A percentile compares a stretch with the other conserved stretches of the same genome.
These are phyloP conservation scores for Coniochaeta sp. DNA, from an alignment of 2,329 filamentous ascomycete genomes.

Conservation along the genomic window DNA sequence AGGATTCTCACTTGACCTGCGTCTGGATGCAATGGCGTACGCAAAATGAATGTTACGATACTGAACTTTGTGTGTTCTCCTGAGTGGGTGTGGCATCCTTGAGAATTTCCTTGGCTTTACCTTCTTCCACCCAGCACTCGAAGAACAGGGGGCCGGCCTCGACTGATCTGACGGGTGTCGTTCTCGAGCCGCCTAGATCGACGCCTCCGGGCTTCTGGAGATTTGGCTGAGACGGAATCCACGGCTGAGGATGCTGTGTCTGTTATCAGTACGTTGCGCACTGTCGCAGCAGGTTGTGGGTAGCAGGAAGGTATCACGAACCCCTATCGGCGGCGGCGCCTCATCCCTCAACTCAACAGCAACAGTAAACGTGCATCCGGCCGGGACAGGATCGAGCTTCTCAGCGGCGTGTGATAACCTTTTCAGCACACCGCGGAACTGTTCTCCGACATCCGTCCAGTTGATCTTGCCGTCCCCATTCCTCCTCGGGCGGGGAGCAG, in stretches of 20 bases:
- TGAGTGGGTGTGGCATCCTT: not conserved
- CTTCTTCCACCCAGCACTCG: constrained; percentile 59
- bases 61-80: not conserved
- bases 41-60: not conserved
- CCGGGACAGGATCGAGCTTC: constrained; percentile 48
- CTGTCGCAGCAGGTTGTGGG: not conserved
- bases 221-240: constrained; percentile 48
- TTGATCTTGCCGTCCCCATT: constrained; percentile 25
- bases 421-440: constrained; percentile 60
- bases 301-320: constrained; percentile 26
- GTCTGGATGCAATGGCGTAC: not conserved
- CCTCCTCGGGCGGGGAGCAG: not conserved
- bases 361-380: constrained; percentile 66
- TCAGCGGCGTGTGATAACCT: constrained; percentile 54
- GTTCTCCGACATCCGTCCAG: constrained; percentile 60
- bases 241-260: constrained; percentile 48
- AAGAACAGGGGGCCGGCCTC: constrained; percentile 53
- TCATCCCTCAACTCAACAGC: constrained; percentile 64
- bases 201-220: constrained; percentile 28
- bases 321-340: constrained; percentile 48
- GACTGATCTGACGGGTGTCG: constrained; percentile 44
- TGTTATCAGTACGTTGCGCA: not conserved
- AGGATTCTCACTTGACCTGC: not conserved
- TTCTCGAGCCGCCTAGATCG: constrained; percentile 30
- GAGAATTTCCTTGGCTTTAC: constrained; percentile 30